These are phyloP conservation scores for Panaeolus papilionaceus DNA, from an alignment of 768 basidiomycete species.

Conservation along the genomic window DNA sequence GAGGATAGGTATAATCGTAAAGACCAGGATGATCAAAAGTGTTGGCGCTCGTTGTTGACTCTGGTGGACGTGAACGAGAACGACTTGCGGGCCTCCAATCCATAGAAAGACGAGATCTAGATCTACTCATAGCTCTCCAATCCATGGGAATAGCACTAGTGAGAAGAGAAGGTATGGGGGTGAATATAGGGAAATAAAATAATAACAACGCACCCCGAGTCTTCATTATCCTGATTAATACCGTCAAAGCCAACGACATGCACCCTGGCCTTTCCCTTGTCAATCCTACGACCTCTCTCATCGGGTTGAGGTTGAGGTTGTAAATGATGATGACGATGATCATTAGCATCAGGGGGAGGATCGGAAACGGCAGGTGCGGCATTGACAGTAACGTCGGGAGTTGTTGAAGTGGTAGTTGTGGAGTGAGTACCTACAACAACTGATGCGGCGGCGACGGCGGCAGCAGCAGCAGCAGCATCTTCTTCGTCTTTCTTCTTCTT, in stretches of 20 bases:
- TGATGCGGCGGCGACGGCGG: background rate
- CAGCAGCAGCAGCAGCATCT: conserved; percentile 38
- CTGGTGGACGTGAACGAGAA: conserved; percentile 79
- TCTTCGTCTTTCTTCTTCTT: conserved; percentile 88
- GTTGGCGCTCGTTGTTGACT: conserved; percentile 51
- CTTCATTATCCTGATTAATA: conserved; percentile 63
- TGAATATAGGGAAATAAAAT: conserved; percentile 45
- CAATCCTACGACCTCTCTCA: conserved; percentile 74
- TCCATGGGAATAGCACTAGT: conserved; percentile 78
- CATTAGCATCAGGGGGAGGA: conserved; percentile 17
- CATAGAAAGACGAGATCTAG: conserved; percentile 89
- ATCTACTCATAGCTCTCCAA: conserved; percentile 91
- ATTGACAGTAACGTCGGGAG: conserved; percentile 16
- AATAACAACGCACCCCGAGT: background rate
- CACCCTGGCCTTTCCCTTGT: conserved; percentile 82
- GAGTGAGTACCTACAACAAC: background rate
- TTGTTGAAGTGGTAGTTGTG: background rate
- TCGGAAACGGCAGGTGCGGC: conserved; percentile 11
- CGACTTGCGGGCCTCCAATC: conserved; percentile 87
- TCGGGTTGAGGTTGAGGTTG: conserved; percentile 34
- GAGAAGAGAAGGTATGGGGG: conserved; percentile 68
- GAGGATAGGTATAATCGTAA: conserved; percentile 36
- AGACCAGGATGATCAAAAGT: conserved; percentile 54
- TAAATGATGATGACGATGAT: conserved; percentile 17
- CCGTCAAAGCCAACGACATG: conserved; percentile 86